Base-by-base conservation (phyloP, 2,329 filamentous ascomycete species). In the Fusarium sp. region DNA sequence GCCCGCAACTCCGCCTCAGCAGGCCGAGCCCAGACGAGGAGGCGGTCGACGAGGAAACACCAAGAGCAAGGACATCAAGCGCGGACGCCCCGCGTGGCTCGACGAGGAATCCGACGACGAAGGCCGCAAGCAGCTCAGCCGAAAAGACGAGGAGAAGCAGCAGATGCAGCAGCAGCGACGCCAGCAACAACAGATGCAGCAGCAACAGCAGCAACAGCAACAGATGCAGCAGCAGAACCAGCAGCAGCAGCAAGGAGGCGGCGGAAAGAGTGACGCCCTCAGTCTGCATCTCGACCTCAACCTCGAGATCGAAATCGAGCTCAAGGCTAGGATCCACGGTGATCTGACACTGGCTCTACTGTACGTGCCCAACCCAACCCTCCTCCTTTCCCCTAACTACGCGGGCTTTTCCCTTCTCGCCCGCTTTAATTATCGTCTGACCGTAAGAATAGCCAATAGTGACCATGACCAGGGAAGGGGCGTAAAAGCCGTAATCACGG, bases 291-390 rank as follows among this genome's bases (percentile, higher is more conserved):
- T 95, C 22, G 91, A 95, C 72, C 81, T 93, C 53, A 95, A 95
- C 76, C 80, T 95, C 54, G 91, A 95, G 67, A 84, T 95, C 45
- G 91, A 95, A 76, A 91, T 95, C 61, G 89, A 92, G 70, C 83
- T 95, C 60, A 95, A 95, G 82, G 91, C 91, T 19, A 89, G 89
- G 76, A 93, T 95, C 65, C 88, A 93, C 70, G 92, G 92, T 72
- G 92, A 96, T 78, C 78, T 96, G 64, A 93, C 91, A 31, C 77
- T 95, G 65, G 89, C 88, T 64, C 82, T 95, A 68, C 77, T 85
- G 82, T 85, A 78, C 76, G 82, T 49, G 10, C 5, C 5, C 11
- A 35, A 42, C 15, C 19, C 19, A 19, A 19, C 19, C 19, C 19
- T 19, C 19, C 19, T 31, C 25, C 10, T 9, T 28, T 38, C 12